Base-by-base conservation (phyloP, 192 early-diverging fungal genomes). In the Gigaspora rosea region DNA sequence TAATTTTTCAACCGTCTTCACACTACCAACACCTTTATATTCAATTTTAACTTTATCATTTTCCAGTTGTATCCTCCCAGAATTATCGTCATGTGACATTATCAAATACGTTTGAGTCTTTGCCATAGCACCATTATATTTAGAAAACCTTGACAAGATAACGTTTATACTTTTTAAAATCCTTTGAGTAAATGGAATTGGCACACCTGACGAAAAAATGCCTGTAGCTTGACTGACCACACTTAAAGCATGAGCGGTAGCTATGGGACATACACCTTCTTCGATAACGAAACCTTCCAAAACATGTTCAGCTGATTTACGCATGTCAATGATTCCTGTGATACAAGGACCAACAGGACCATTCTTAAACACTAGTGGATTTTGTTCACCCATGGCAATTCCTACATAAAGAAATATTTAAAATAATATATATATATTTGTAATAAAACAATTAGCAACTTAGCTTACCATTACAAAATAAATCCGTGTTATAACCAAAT, bases 11-110 rank as follows among this genome's bases (percentile, higher is more conserved):
- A 83, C 79, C 22, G 78, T 69, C 8, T 78, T 56, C 16, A 73
- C 71, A 12, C 78, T 48, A 8, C 84, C 84, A 11, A 80, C 80
- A 48, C 79, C 82, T 16, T 77, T 73, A 80, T 78, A 81, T 46
- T 72, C 18, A 48, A 85, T 83, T 8, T 78, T 76, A 20, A 85
- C 33, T 48, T 78, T 73, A 67, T 85, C 80, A 61, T 85, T 70
- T 52, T 56, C 59, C 8, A 85, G 69, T 3, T 59, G 27, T 51
- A 85, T 70, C 48, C 83, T 73, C 12, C 84, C 85, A 18, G 76
- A 70, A 22, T 78, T 64, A 16, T 86, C 84, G 59, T 86, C 85
- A 73, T 86, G 85, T 35, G 85, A 86, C 85, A 86, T 86, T 47
- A 86, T 75, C 50, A 86, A 76, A 72, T 80, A 85, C 1, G 80